Evolutionary conservation across 2,329 filamentous ascomycete species (phyloP).

Genomic region (Calycina marina): DNA sequence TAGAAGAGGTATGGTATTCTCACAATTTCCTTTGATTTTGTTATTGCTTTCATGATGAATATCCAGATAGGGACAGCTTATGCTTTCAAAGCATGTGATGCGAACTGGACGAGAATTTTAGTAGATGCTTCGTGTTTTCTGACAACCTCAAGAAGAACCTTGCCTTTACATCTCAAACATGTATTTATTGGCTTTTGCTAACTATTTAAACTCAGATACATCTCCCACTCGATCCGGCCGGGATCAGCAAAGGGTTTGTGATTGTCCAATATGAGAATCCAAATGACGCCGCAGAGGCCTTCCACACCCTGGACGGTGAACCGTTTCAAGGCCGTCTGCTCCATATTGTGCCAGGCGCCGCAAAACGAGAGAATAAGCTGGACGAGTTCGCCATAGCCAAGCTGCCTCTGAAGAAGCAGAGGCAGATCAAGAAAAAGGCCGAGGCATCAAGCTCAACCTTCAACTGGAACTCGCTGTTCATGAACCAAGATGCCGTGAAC

Average conservation of each 20-base stretch:
- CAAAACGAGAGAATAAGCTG: conserved; percentile 67
- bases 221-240: conserved; percentile 59
- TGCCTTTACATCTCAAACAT: conserved; percentile 9
- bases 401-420: conserved; percentile 86
- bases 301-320: conserved; percentile 64
- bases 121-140: conserved; percentile 97
- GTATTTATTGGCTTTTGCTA: conserved; percentile 23
- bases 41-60: conserved; percentile 62
- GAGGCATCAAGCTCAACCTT: conserved; percentile 68
- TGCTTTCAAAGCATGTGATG: conserved; percentile 81
- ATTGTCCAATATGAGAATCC: conserved; percentile 67
- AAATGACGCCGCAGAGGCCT: conserved; percentile 62
- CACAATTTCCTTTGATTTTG: conserved; percentile 15
- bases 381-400: conserved; percentile 86
- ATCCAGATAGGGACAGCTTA: conserved; percentile 99
- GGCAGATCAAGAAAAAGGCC: conserved; percentile 71
- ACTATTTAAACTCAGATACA: conserved; percentile 55
- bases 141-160: conserved; percentile 24
- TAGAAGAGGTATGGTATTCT: conserved; percentile 67
- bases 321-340: conserved; percentile 86
- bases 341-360: conserved; percentile 74
- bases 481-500: conserved; percentile 93
- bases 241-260: conserved; percentile 76
- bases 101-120: conserved; percentile 96
- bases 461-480: conserved; percentile 99